These are phyloP conservation scores for Colletotrichum eleusines DNA, from an alignment of 2,329 filamentous ascomycete genomes.

Conservation along the genomic window DNA sequence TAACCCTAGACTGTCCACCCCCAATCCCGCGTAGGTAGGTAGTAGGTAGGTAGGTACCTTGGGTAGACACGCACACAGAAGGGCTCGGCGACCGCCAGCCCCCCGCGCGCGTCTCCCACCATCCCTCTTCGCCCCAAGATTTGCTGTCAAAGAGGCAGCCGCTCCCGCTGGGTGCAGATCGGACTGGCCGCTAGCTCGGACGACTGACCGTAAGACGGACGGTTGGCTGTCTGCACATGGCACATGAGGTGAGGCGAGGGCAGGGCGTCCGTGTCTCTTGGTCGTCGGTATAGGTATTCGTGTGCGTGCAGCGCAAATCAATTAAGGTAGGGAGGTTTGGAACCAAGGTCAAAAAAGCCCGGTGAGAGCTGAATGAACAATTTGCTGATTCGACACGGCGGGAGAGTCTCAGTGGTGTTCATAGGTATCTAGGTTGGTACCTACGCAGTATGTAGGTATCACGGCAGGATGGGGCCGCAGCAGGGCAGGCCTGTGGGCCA, in stretches of 20 bases:
- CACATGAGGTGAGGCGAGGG: neutral
- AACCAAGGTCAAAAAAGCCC: slow-evolving; percentile 10
- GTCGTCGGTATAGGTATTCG: neutral
- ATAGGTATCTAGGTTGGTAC: no score
- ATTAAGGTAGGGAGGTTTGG: neutral
- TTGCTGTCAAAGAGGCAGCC: slow-evolving; percentile 24
- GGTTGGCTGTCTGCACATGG: neutral
- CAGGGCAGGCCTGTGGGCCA: neutral
- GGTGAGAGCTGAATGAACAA: neutral
- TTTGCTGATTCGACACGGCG: neutral
- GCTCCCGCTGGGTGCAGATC: slow-evolving; percentile 21
- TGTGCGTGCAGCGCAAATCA: neutral
- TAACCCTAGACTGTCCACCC: no score
- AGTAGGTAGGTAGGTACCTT: no score
- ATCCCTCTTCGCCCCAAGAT: slow-evolving; percentile 8
- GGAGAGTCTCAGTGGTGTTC: neutral
- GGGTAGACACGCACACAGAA: neutral
- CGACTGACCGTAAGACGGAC: slow-evolving; percentile 19
- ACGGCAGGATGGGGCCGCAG: slow-evolving; percentile 9
- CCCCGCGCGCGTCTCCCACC: neutral
- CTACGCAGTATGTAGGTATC: no score
- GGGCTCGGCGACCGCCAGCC: slow-evolving; percentile 19
- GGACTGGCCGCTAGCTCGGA: slow-evolving; percentile 36
- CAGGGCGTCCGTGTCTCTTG: neutral
- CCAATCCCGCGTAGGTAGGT: neutral